Evolutionary conservation across 805 yeast genomes (phyloP), one percentile per base, ranked within the genome.

Genomic region (Saccharomycopsis selenospora): DNA sequence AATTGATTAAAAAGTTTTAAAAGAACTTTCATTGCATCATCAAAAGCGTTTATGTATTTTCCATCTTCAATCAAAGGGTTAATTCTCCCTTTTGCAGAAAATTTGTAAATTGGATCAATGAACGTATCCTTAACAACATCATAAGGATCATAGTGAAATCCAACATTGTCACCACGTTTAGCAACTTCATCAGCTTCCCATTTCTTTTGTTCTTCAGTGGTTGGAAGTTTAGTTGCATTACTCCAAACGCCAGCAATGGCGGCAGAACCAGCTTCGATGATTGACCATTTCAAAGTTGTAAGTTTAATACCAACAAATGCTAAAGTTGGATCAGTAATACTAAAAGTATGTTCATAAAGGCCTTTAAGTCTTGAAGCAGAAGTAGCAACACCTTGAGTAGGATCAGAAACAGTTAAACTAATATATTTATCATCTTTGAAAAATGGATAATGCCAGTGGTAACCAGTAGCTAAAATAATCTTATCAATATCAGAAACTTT

Each of bases 161-260:
- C 54, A 25, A 44, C n/a, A 30, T 51, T 44, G 25, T 48, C 40
- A 11, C 52, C 51, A 11, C 11, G 7, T 22, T 42, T 28, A 2
- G 11, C 42, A 2, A 30, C 52, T 24, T 24, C 29, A 24, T 47
- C 57, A 50, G 49, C 18, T 28, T 64, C 69, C 69, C 73, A 69
- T 6, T 56, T 49, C 17, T 46, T 48, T 56, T 73, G 77, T 22
- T 68, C 72, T 24, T 66, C 66, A 13, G 57, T 52, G 0, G 67
- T 40, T 1, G 81, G 80, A 23, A 75, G 57, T 8, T 53, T 11
- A 23, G 58, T 61, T 25, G 63, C 62, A 13, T 68, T 68, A 2
- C 77, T 65, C 77, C 79, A 77, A 3, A 75, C 72, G n/a, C 81
- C 81, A 13, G 78, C 76, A 44, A 77, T 63, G 0, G 80, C 79